These are phyloP conservation scores for Picochlorum costavermella DNA, from an alignment of 139 green algal genomes.

Conservation along the genomic window DNA sequence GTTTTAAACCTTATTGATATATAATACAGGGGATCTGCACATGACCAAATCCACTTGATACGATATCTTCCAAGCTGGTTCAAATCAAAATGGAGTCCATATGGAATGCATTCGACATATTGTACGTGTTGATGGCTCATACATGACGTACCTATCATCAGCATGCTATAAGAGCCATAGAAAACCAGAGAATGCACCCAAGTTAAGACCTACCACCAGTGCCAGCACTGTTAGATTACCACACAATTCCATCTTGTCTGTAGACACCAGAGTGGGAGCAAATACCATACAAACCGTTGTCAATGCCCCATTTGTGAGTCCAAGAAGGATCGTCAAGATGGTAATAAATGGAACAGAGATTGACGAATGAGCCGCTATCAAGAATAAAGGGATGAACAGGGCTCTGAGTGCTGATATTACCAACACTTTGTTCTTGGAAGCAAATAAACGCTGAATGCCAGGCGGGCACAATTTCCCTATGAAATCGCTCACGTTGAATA, in stretches of 20 bases:
- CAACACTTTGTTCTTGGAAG: background rate
- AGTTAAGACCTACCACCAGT: constrained; percentile 62
- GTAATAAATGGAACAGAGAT: constrained; percentile 14
- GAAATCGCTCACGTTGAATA: constrained; percentile 68
- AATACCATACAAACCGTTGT: constrained; percentile 46
- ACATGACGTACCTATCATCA: background rate
- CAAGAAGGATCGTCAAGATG: constrained; percentile 34
- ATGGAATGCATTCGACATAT: too few species aligned
- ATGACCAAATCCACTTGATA: too few species aligned
- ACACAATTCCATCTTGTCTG: constrained; percentile 27
- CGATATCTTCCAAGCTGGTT: too few species aligned
- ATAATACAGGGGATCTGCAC: too few species aligned
- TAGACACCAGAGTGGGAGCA: constrained; percentile 3
- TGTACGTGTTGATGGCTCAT: too few species aligned
- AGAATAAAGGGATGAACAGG: constrained; percentile 51
- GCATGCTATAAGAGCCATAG: constrained; percentile 43
- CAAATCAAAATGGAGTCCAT: too few species aligned
- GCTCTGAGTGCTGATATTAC: constrained; percentile 15
- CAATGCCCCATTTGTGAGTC: constrained; percentile 54
- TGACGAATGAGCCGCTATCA: constrained; percentile 10
- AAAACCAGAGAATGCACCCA: constrained; percentile 57
- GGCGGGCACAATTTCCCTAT: constrained; percentile 48
- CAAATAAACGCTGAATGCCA: background rate
- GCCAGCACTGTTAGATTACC: constrained; percentile 69
- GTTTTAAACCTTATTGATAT: too few species aligned